These are phyloP conservation scores for Didymella keratinophila DNA, from an alignment of 2,329 filamentous ascomycete species.

Conservation along the genomic window DNA sequence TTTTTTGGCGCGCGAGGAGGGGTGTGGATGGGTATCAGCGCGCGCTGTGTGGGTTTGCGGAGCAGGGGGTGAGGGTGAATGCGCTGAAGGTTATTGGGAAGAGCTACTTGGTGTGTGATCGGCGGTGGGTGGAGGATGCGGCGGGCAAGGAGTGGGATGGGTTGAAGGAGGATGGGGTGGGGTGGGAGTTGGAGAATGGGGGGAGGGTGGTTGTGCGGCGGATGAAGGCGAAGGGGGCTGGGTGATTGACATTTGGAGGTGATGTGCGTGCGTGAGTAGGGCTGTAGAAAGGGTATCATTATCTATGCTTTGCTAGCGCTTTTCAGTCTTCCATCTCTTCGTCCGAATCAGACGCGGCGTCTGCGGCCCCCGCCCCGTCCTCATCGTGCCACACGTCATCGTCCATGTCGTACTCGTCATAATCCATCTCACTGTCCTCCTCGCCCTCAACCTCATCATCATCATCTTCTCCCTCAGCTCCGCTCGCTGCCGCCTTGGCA, in stretches of 20 bases:
- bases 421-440: slow-evolving; percentile 59
- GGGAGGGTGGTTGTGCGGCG: slow-evolving; percentile 78
- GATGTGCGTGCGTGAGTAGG: no score
- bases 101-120: slow-evolving; percentile 77
- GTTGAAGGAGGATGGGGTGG: slow-evolving; percentile 75
- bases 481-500: slow-evolving; percentile 57
- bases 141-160: slow-evolving; percentile 76
- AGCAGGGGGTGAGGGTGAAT: slow-evolving; percentile 75
- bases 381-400: slow-evolving; percentile 63
- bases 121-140: slow-evolving; percentile 72
- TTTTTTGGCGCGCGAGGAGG: slow-evolving; percentile 75
- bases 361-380: slow-evolving; percentile 31
- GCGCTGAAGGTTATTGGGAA: slow-evolving; percentile 86
- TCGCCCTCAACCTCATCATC: slow-evolving; percentile 60
- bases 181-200: slow-evolving; percentile 79
- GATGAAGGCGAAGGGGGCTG: slow-evolving; percentile 57
- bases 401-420: slow-evolving; percentile 59
- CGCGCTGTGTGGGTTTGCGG: slow-evolving; percentile 82
- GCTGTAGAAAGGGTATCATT: slow-evolving; percentile 53
- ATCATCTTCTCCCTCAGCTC: slow-evolving; percentile 40
- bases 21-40: slow-evolving; percentile 82
- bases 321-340: slow-evolving; percentile 56
- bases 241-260: no score
- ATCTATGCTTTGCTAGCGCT: slow-evolving; percentile 10
- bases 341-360: slow-evolving; percentile 50